These are phyloP conservation scores for Bryum argenteum DNA, from an alignment of 225 moss, liverwort and hornwort genomes.

Conservation along the genomic window DNA sequence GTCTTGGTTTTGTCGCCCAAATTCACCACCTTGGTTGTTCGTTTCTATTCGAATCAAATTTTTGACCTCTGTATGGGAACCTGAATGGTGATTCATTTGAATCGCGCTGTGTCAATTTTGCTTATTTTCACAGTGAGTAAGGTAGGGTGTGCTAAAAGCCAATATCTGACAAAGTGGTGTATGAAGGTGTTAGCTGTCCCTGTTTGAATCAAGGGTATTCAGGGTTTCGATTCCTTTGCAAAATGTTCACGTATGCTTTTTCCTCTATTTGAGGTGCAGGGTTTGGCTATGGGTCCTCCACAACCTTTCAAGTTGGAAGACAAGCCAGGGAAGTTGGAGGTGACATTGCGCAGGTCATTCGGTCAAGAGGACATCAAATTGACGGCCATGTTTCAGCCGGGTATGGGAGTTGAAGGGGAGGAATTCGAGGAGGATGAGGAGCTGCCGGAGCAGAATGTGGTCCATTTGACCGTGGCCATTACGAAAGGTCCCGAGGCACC, in stretches of 20 bases:
- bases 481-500: slow-evolving; percentile 40
- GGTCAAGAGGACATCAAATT: slow-evolving; percentile 58
- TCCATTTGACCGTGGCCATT: slow-evolving; percentile 57
- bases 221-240: background rate
- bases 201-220: background rate
- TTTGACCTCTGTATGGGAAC: no score
- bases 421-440: slow-evolving; percentile 43
- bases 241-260: background rate
- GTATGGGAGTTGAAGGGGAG: slow-evolving; percentile 58
- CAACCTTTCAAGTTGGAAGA: slow-evolving; percentile 61
- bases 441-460: slow-evolving; percentile 49
- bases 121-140: no score
- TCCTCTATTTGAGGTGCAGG: slow-evolving; percentile 20
- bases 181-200: no score
- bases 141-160: no score
- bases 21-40: no score
- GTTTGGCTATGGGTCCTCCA: slow-evolving; percentile 58
- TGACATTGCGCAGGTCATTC: slow-evolving; percentile 52
- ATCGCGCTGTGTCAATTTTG: no score
- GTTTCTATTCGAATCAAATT: no score
- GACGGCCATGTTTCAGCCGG: slow-evolving; percentile 65
- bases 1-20: no score
- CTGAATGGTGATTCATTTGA: no score
- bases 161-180: no score
- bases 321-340: slow-evolving; percentile 65